Evolutionary conservation across 306 rosid genomes (phyloP), one percentile per base, ranked within the genome.

Genomic region (Cucumis melo): DNA sequence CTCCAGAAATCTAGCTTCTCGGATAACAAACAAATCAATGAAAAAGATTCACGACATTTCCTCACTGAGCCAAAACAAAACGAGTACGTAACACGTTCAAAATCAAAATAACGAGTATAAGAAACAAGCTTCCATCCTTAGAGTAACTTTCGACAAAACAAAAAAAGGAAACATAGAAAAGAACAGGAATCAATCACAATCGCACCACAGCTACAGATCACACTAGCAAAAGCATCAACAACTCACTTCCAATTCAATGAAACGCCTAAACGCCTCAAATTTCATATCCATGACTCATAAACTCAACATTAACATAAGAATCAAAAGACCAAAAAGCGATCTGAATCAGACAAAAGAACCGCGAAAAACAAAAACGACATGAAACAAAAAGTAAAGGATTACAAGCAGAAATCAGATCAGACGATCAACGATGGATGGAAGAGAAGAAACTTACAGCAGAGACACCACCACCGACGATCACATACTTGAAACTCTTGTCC

Each of bases 391-490:
- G 39, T 15, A 16, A 19, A 2, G 8, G 17, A 67, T 20, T 36
- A 34, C 41, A 58, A 82, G 75, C 38, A 19, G 2, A 57, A 66
- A 1, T n/a, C 8, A 5, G 77, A 63, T 68, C 29, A 61, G 42
- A 48, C 1, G 16, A 75, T 65, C 51, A 65, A 71, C 3, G 38
- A 48, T 72, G 42, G 77, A 77, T 66, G 50, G 75, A 77, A 34
- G 56, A 75, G 4, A 24, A 73, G 63, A 50, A 79, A 83, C 98
- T 87, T 81, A 94, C 98, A n/a, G 96, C 96, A 4, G 98, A 36
- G 44, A 94, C 98, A 55, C 98, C 98, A 77, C 98, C 98, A 0
- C 98, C 98, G 72, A 89, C 79, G 84, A 94, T 87, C 72, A 89
- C 86, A 79, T 90, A 89, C 87, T 94, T 94, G 93, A 90, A 94